Evolutionary conservation across 2,329 filamentous ascomycete genomes (phyloP), one percentile per base, ranked within the genome.

Genomic region (Aspergillus sp.): DNA sequence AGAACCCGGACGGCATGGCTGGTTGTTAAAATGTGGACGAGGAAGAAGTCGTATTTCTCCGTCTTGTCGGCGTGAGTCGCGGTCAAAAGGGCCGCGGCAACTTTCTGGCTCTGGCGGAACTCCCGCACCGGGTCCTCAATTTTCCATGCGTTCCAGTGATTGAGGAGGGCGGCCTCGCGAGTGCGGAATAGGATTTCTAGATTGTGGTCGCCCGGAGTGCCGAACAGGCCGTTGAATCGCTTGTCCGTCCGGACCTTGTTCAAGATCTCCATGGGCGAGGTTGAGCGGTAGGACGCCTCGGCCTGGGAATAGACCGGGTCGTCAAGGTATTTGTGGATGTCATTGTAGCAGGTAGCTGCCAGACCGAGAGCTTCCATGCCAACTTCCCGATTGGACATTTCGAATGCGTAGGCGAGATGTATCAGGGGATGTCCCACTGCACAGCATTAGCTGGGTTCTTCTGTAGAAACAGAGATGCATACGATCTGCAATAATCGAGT

Each of bases 381-480:
- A 13, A 96, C 57, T 43, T 93, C 89, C 37, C 80, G 82, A 46
- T 75, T 91, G 40, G 83, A 75, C 48, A 96, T 70, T 64, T 98
- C 89, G 52, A 82, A 89, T 7, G 86, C 91, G 54, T 93, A 95
- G n/a, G 78, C 88, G 2, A 98, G 71, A 51, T 96, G 91, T 37
- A 96, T 91, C n/a, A 96, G 67, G 1, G 89, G 84, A 49, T 95
- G 85, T 12, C 82, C 89, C 39, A 94, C 83, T 89, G 43, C n/a
- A 12, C 14, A 24, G 6, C n/a, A 10, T 30, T 14, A 30, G 29
- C n/a, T 22, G 8, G 11, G 16, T 30, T 8, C 3, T 14, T 19
- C 3, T 8, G 7, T 14, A 11, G 17, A 17, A 5, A 24, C 24
- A 12, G 19, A 6, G 15, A 13, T 6, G 61, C 82, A 36, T 74